These are phyloP conservation scores for Perkinsus marinus DNA, from an alignment of 169 alveolate species.

Conservation along the genomic window DNA sequence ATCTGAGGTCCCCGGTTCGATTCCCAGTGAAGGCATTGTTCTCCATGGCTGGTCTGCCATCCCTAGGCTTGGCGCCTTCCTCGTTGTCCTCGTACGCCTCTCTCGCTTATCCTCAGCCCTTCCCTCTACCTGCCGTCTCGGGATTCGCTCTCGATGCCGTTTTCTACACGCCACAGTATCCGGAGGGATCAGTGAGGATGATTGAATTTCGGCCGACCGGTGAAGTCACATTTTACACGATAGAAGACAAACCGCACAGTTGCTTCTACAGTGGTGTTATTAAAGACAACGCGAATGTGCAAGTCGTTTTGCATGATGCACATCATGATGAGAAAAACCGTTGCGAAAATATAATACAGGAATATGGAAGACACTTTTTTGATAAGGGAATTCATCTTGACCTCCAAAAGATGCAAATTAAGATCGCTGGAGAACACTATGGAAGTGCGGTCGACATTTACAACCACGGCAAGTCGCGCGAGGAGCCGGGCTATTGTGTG, in stretches of 20 bases:
- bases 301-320: neutral
- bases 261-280: neutral
- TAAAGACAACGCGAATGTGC: neutral
- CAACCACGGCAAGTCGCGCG: neutral
- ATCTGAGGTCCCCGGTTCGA: neutral
- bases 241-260: neutral
- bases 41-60: too few relatives aligned
- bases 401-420: neutral
- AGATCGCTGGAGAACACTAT: neutral
- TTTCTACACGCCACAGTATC: neutral
- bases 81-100: too few relatives aligned
- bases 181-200: neutral
- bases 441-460: neutral
- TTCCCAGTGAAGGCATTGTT: neutral
- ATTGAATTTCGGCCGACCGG: neutral
- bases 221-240: neutral
- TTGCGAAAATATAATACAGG: neutral
- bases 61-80: too few relatives aligned
- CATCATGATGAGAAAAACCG: neutral
- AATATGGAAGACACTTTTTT: neutral
- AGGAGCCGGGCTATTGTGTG: neutral
- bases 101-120: too few relatives aligned
- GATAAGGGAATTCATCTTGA: neutral
- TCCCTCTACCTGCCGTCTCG: neutral
- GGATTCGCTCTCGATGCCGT: neutral